Evolutionary conservation across 345 rosid genomes (phyloP), one percentile per base, ranked within the genome.

Genomic region (Eucalyptus viminalis): DNA sequence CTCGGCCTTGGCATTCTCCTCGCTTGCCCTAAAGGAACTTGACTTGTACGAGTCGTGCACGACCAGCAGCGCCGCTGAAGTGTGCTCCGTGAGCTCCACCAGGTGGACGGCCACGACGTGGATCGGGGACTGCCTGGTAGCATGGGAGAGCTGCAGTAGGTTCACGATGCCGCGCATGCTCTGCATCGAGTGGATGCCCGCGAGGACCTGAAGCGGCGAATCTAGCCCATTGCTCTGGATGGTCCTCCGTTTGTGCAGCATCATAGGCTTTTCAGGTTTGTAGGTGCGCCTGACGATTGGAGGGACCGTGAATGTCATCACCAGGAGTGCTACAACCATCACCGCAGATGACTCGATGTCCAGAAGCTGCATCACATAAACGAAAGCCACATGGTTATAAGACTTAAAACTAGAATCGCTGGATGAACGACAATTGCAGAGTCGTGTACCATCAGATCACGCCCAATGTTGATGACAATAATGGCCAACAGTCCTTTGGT

Each of bases 401-500:
- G 27, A 76, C 29, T 76, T 40, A 12, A 12, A 40, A 40, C 47
- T 40, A 76, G 25, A 34, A 56, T 37, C 27, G n/a, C 44, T 13
- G 72, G 25, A 7, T 44, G n/a, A 34, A 62, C 9, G 47, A 22
- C 29, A 47, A 40, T 24, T n/a, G 85, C 14, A 50, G 13, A 86
- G 29, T 50, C 76, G 22, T 90, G 22, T 90, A 94, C 98, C 93
- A 86, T 17, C 31, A 65, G 87, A 88, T 93, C 91, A 40, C 95
- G 93, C 37, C 95, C 97, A 6, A 91, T 86, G 56, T 95, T 94
- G 40, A 96, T 85, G 81, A 93, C 29, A 13, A 96, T 91, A 37
- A 96, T 81, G 21, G 95, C 91, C 90, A 95, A 62, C 34, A 95
- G 90, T 19, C 98, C 98, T 89, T 95, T 95, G 25, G 96, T 93